Percentiles rank a stretch among this genome's conserved stretches.
Evolutionary conservation across 768 basidiomycete genomes (phyloP).

Genomic region (Asterophora parasitica): DNA sequence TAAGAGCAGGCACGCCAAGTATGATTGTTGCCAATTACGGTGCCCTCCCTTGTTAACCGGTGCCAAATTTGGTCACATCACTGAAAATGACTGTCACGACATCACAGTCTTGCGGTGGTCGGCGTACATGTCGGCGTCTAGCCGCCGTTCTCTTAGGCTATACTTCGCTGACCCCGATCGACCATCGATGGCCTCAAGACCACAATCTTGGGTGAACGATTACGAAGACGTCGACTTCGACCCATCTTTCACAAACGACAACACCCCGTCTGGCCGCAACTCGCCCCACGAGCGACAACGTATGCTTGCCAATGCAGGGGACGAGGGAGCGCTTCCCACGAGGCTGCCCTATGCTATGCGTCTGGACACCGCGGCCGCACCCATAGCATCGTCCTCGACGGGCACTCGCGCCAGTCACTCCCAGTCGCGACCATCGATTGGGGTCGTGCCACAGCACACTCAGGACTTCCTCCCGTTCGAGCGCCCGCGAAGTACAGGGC

Average conservation of each 20-base stretch:
- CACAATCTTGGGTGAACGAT: conserved; percentile 19
- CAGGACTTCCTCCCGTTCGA: neutral
- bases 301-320: conserved; percentile 7
- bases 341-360: conserved; percentile 4
- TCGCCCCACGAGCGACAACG: conserved; percentile 15
- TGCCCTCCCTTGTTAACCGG: neutral
- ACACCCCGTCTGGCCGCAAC: conserved; percentile 1
- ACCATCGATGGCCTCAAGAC: conserved; percentile 13
- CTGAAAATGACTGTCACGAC: conserved; percentile 6
- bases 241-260: conserved; percentile 6
- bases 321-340: conserved; percentile 8
- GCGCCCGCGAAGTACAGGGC: neutral
- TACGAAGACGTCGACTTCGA: conserved; percentile 20
- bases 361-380: neutral
- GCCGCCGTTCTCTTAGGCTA: conserved; percentile 12
- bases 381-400: conserved; percentile 3
- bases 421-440: neutral
- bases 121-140: conserved; percentile 12
- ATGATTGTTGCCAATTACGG: neutral
- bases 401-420: neutral
- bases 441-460: neutral
- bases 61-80: conserved; percentile 14
- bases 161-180: conserved; percentile 5
- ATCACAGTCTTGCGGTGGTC: conserved; percentile 3
- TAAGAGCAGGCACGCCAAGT: neutral